These are phyloP conservation scores for Microbotryum saponariae DNA, from an alignment of 1,284 basidiomycete genomes.

Conservation along the genomic window DNA sequence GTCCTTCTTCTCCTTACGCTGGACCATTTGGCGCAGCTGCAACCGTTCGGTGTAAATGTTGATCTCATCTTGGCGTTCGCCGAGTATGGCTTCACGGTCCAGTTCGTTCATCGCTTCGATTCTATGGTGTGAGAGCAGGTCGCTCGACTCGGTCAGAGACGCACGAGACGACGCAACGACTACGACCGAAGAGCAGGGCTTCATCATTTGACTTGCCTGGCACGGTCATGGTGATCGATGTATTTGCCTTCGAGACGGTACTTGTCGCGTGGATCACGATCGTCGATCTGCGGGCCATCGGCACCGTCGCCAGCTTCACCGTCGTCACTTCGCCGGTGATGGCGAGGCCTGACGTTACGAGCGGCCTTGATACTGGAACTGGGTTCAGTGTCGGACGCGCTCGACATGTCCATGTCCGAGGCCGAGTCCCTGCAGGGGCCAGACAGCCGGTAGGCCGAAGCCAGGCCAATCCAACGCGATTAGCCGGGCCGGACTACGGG, in stretches of 20 bases:
- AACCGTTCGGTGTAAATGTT: constrained; percentile 41
- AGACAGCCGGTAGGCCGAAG: constrained; percentile 1
- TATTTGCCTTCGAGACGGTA: constrained; percentile 90
- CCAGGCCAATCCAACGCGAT: neutral
- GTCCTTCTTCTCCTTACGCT: constrained; percentile 62
- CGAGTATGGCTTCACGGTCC: constrained; percentile 77
- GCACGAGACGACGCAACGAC: neutral
- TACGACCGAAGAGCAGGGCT: neutral
- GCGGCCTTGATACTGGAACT: constrained; percentile 36
- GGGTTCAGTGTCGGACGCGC: constrained; percentile 36
- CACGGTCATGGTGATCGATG: constrained; percentile 69
- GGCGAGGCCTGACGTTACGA: constrained; percentile 7
- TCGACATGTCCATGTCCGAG: constrained; percentile 34
- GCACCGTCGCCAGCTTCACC: constrained; percentile 8
- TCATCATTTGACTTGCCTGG: constrained; percentile 51
- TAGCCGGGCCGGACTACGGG: no score
- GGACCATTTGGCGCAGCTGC: constrained; percentile 24
- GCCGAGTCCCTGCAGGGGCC: constrained; percentile 30
- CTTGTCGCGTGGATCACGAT: constrained; percentile 14
- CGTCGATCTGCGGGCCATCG: constrained; percentile 21
- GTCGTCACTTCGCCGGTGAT: constrained; percentile 2
- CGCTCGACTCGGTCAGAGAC: constrained; percentile 25
- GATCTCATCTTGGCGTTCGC: constrained; percentile 69
- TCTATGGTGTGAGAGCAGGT: constrained; percentile 45
- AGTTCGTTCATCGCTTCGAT: constrained; percentile 73